Evolutionary conservation across 495 filamentous ascomycete genomes (phyloP).

Genomic region (Aspergillus ostianus): DNA sequence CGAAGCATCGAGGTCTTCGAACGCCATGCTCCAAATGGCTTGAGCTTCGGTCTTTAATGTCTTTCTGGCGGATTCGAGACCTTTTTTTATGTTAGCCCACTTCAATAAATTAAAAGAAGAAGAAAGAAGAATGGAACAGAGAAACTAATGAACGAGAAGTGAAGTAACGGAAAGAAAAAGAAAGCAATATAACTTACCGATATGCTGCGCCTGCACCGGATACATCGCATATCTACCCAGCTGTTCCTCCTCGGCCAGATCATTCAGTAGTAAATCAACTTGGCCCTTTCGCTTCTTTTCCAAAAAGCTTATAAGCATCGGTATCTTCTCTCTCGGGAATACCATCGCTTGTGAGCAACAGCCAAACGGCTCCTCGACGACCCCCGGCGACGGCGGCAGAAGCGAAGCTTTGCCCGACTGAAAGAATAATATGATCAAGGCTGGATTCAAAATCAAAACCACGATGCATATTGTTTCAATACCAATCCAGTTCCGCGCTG

Average conservation of each 20-base stretch:
- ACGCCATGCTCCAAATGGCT: conserved; percentile 5
- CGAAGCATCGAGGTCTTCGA: neutral
- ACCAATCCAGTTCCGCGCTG: neutral
- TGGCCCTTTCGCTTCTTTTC: neutral
- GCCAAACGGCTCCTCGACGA: neutral
- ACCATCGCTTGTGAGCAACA: conserved; percentile 3
- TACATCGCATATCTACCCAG: conserved; percentile 1
- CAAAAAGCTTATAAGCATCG: neutral
- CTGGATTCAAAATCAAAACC: neutral
- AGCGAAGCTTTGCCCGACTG: neutral
- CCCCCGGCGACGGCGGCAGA: neutral
- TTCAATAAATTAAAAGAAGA: neutral
- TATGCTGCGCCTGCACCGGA: conserved; percentile 2
- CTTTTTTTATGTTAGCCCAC: neutral
- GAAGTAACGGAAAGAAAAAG: no score
- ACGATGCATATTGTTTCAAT: neutral
- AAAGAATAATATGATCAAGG: neutral
- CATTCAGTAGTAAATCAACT: neutral
- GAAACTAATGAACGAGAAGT: neutral
- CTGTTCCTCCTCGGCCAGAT: neutral
- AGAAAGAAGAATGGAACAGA: neutral
- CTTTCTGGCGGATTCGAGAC: neutral
- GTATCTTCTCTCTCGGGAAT: conserved; percentile 1
- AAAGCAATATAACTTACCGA: neutral
- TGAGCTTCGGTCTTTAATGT: neutral